These are phyloP conservation scores for Quercus lobata DNA, from an alignment of 331 rosid genomes.

Conservation along the genomic window DNA sequence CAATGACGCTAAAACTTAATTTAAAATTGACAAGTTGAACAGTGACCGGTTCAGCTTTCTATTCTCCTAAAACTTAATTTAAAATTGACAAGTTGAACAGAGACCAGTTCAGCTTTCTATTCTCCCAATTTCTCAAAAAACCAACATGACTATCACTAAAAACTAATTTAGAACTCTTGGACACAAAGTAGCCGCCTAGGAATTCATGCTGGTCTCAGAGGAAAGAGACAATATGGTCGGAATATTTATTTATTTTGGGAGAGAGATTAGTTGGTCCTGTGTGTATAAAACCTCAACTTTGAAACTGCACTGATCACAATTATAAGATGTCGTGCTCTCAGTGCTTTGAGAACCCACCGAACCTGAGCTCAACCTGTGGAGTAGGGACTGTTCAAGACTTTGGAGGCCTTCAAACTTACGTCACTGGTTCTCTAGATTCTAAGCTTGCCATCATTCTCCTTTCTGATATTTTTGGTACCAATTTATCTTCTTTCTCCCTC, in stretches of 20 bases:
- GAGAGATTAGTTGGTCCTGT: too few relatives aligned
- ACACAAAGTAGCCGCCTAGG: too few relatives aligned
- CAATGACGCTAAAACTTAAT: too few relatives aligned
- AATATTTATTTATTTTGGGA: too few relatives aligned
- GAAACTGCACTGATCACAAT: too few relatives aligned
- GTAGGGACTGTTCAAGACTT: constrained; percentile 28
- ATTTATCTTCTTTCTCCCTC: background rate
- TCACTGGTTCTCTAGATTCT: constrained; percentile 38
- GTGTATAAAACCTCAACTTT: too few relatives aligned
- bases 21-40: too few relatives aligned
- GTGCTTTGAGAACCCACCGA: constrained; percentile 39
- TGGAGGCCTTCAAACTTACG: constrained; percentile 35
- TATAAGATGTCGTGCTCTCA: constrained; percentile 29
- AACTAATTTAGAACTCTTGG: too few relatives aligned
- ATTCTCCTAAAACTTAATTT: background rate
- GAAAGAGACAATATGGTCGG: too few relatives aligned
- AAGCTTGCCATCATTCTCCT: constrained; percentile 39
- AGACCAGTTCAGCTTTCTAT: background rate
- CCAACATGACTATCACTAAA: background rate
- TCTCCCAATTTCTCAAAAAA: background rate
- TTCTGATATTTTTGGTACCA: constrained; percentile 44
- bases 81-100: too few relatives aligned
- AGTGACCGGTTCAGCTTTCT: background rate
- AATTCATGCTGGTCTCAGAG: too few relatives aligned
- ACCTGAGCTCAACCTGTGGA: constrained; percentile 25